A percentile compares a stretch with the other conserved stretches of the same genome.
Conservation (phyloP, 2,329 filamentous ascomycete genomes). For the Cladosporium sp. region DNA sequence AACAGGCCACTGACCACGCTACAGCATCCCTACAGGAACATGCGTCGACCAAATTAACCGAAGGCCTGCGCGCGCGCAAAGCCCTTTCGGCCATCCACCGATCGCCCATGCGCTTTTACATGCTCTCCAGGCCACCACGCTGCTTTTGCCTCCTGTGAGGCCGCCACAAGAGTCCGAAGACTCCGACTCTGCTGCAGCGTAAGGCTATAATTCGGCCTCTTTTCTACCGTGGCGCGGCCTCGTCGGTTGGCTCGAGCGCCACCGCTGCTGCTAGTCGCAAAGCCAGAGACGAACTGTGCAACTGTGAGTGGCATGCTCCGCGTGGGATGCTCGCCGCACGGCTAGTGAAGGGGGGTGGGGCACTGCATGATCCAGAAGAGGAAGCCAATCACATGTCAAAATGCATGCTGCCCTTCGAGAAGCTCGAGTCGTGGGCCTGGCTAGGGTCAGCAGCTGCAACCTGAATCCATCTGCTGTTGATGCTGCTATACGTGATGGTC, state of each 20-base stretch:
- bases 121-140: background rate
- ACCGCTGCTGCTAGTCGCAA: slow-evolving; percentile 16
- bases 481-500: slow-evolving; percentile 2
- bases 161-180: background rate
- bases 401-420: background rate
- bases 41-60: slow-evolving; percentile 8
- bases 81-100: background rate
- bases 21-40: background rate
- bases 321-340: slow-evolving; percentile 21
- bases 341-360: slow-evolving; percentile 19
- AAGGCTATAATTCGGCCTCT: slow-evolving; percentile 21
- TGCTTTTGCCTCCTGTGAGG: background rate
- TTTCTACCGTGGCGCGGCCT: slow-evolving; percentile 20
- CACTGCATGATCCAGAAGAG: slow-evolving; percentile 13
- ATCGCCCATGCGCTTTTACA: background rate
- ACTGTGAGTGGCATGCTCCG: slow-evolving; percentile 15
- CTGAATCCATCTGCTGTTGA: slow-evolving; percentile 6
- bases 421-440: slow-evolving; percentile 17
- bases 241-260: slow-evolving; percentile 17
- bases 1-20: background rate
- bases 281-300: slow-evolving; percentile 3
- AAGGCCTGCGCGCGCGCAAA: slow-evolving; percentile 8
- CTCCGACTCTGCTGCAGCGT: background rate
- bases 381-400: slow-evolving; percentile 21
- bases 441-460: slow-evolving; percentile 18